Conservation (phyloP, 805 yeast species). For the Candida rishiriensis region DNA sequence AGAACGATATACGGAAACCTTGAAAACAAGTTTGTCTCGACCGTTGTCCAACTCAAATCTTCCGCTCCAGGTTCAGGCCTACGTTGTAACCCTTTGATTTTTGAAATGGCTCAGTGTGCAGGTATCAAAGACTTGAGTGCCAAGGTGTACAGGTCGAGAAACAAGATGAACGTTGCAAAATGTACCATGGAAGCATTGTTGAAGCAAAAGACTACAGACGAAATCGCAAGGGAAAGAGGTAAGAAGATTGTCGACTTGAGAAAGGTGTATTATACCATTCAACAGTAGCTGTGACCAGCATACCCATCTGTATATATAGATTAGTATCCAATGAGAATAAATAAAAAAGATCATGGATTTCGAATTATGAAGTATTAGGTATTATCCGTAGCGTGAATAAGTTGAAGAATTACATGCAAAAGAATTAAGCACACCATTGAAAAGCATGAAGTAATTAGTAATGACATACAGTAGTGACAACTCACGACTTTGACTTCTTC, state of each 20-base stretch:
- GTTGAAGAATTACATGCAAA: not conserved
- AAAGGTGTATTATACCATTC: slow-evolving; percentile 66
- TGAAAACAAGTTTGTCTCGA: slow-evolving; percentile 82
- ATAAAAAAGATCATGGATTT: not conserved
- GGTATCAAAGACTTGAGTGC: slow-evolving; percentile 94
- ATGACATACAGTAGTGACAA: not conserved
- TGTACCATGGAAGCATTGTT: slow-evolving; percentile 80
- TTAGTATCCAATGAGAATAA: not conserved
- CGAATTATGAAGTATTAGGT: no score
- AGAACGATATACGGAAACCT: slow-evolving; percentile 87
- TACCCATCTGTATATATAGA: no score
- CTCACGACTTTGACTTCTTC: slow-evolving; percentile 42
- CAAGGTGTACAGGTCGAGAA: slow-evolving; percentile 87
- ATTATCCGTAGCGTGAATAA: no score
- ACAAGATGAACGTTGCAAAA: slow-evolving; percentile 90
- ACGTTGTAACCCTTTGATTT: slow-evolving; percentile 84
- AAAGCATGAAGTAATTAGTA: not conserved
- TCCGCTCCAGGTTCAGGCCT: slow-evolving; percentile 94
- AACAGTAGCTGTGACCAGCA: slow-evolving; percentile 3
- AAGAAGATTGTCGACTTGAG: slow-evolving; percentile 92
- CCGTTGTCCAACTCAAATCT: slow-evolving; percentile 71
- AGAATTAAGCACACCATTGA: not conserved
- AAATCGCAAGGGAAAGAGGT: slow-evolving; percentile 87
- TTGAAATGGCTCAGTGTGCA: slow-evolving; percentile 86
- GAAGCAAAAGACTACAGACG: slow-evolving; percentile 78